Evolutionary conservation across 2,329 filamentous ascomycete species (phyloP), one percentile per base, ranked within the genome.

Genomic region (Pseudocercospora fijiensis): DNA sequence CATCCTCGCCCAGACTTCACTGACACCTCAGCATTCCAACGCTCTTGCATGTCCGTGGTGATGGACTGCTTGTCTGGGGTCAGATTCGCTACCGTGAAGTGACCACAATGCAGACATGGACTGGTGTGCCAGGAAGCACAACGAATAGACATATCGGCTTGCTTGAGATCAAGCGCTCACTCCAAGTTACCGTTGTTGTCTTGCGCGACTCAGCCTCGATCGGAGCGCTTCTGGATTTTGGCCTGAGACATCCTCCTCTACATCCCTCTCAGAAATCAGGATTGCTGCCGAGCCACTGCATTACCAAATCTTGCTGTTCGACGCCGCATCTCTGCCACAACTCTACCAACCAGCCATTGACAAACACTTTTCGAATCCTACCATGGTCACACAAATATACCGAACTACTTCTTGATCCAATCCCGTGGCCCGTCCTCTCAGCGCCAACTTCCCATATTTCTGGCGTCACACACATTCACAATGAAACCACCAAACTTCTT

Each of bases 401-500:
- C 66, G n/a, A n/a, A n/a, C n/a, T 62, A 67, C 33, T 67, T 67
- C 62, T 64, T 67, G 57, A 67, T 49, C 52, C 64, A 45, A n/a
- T 59, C 58, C 37, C n/a, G n/a, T n/a, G n/a, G n/a, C n/a, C 60
- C 58, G 18, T 60, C 61, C 60, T 45, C 33, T 2, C 13, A 10
- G 28, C 61, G 16, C 57, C 43, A 13, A 27, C 49, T 1, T 66
- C 33, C 66, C 66, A 68, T 18, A 64, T 24, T 2, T n/a, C 52
- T 4, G 22, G 8, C 28, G 63, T 59, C 24, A 61, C 64, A 57
- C 66, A 62, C 64, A 61, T 68, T 64, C 5, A 68, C 60, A 9
- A 68, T 10, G 13, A 68, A 0, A 8, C 84, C 86, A 75, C 89
- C 86, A 69, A 89, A 88, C 68, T 86, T 81, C 78, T 87, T 88